These are phyloP conservation scores for peach (Prunus persica) DNA, from an alignment of 306 rosid species.

Conservation along the genomic window Prunus_persica_NCBIv2 NC_034012.1:10961501-10962000, in stretches of 20 bases:
- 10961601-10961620: not conserved
- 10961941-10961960: conserved; percentile 18
- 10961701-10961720: not conserved
- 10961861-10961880: conserved; percentile 1
- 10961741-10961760: not conserved
- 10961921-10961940: conserved; percentile 3
- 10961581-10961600: not conserved
- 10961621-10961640: not conserved
- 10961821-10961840: not conserved
- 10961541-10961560: not conserved
- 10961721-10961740: not conserved
- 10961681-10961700: not conserved
- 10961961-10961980: conserved; percentile 51
- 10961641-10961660: not conserved
- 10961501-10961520: conserved; percentile 65
- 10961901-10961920: not conserved
- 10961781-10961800: no score
- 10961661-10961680: not conserved
- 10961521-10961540: not conserved
- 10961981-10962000: conserved; percentile 64
- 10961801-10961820: no score
- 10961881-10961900: conserved; percentile 14
- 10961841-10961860: not conserved
- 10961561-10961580: not conserved
- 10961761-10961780: not conserved